Base-by-base conservation (phyloP, 345 rosid genomes). In the Pseudoturritis turrita region DNA sequence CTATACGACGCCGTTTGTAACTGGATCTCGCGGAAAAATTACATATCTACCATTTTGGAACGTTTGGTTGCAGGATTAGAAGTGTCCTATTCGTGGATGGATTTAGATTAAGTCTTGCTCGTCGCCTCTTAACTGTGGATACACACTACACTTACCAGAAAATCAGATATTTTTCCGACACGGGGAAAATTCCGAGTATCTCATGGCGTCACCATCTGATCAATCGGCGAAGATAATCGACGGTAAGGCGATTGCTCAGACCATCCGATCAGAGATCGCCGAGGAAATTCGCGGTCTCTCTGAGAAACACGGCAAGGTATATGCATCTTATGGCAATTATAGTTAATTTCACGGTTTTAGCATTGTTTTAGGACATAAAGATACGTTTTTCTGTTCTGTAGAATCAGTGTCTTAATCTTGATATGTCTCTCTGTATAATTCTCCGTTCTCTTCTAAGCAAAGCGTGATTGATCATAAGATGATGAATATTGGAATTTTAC, bases 181-280 rank as follows among this genome's bases (percentile, higher is more conserved):
- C 14, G 5, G 15, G 8, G 9, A 57, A 33, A 11, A n/a, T 26
- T 45, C 44, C 17, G 19, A 39, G 23, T 10, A 28, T 37, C 37
- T 67, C 46, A 90, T 83, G 94, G 85, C 88, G 28, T 81, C 92
- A 26, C 47, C 68, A 15, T 71, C 88, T 22, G 90, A 75, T 72
- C 84, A 59, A 29, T 76, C 76, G 55, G 96, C 97, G 57, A 81
- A 78, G 65, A 46, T 86, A 40, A 88, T 93, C 62, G 94, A 87
- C 67, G 97, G 97, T 14, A 89, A 85, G 77, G 88, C 81, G 31
- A 78, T 90, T 56, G 97, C 97, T 8, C 82, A 86, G 62, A 86
- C 96, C 28, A 86, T 89, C 68, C 81, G 92, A 79, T 85, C 86
- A 18, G 98, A 90, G 81, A 90, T 93, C 55, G 92, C 92, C 25